phyloP scores from a whole-genome alignment of 2,329 filamentous ascomycete species.

The Gaeumannomyces tritici region DNA sequence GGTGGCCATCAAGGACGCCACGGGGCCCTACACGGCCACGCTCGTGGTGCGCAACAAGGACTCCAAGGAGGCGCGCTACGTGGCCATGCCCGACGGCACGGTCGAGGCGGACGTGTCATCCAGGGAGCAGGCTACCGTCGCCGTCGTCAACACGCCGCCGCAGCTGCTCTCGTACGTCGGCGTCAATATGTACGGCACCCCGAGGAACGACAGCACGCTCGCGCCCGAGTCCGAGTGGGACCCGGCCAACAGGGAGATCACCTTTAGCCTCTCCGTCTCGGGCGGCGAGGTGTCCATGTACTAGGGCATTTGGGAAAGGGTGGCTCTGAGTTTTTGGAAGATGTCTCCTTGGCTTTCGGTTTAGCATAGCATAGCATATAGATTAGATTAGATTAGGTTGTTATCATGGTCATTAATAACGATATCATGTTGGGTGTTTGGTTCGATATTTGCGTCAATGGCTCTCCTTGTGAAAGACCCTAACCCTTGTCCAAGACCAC shows the following conservation, averaged over 20 bases:
- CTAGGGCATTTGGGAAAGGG: neutral
- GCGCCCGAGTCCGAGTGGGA: too few relatives aligned
- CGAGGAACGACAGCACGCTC: neutral
- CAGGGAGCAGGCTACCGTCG: constrained; percentile 33
- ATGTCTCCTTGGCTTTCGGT: neutral
- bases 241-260: neutral
- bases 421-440: neutral
- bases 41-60: constrained; percentile 21
- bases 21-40: constrained; percentile 24
- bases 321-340: too few relatives aligned
- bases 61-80: constrained; percentile 24
- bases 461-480: neutral
- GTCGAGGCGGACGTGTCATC: constrained; percentile 21
- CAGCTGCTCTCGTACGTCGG: constrained; percentile 31
- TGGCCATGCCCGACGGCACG: constrained; percentile 21
- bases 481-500: neutral
- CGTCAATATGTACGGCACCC: neutral
- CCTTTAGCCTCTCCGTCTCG: neutral
- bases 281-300: neutral
- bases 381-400: neutral
- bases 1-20: constrained; percentile 2
- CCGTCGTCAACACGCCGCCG: constrained; percentile 37
- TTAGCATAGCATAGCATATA: neutral
- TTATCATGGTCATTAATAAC: neutral
- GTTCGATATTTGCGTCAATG: neutral